A percentile compares a stretch with the other conserved stretches of the same genome.
Conservation (phyloP, 2,329 filamentous ascomycete genomes). For the Madurella mycetomatis region DNA sequence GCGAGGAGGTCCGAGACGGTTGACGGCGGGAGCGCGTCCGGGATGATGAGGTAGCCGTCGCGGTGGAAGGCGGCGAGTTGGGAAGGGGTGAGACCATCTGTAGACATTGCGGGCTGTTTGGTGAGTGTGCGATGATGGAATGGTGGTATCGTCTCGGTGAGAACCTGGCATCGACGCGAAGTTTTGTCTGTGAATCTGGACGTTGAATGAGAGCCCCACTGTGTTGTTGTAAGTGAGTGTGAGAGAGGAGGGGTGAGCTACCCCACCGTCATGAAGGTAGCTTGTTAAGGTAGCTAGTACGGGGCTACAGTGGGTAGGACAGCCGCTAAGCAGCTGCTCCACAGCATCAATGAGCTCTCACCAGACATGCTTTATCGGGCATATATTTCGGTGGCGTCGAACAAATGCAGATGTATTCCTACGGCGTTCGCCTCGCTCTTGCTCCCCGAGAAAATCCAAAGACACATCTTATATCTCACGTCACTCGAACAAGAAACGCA, state of each 20-base stretch:
- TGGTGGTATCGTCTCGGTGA: too few relatives aligned
- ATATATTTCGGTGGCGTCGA: too few relatives aligned
- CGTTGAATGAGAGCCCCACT: neutral
- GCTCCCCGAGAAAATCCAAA: neutral
- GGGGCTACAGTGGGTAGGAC: too few relatives aligned
- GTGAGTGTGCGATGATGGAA: neutral
- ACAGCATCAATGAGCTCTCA: too few relatives aligned
- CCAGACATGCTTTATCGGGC: too few relatives aligned
- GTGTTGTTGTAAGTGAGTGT: neutral
- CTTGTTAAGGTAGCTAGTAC: neutral
- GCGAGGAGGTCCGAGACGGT: constrained; percentile 65
- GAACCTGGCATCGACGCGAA: too few relatives aligned
- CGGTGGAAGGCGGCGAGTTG: constrained; percentile 70
- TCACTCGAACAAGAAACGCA: too few relatives aligned
- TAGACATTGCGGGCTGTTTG: neutral
- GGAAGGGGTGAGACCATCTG: constrained; percentile 59
- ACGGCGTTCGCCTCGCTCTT: neutral
- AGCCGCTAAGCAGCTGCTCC: neutral
- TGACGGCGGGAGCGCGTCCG: constrained; percentile 62
- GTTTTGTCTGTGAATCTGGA: neutral
- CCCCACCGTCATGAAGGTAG: neutral
- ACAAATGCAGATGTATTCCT: neutral
- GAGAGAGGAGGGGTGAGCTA: neutral
- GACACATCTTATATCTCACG: too few relatives aligned
- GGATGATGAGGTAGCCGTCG: constrained; percentile 89